Conservation (phyloP, 768 basidiomycete genomes). For the Tulasnella sp. region DNA sequence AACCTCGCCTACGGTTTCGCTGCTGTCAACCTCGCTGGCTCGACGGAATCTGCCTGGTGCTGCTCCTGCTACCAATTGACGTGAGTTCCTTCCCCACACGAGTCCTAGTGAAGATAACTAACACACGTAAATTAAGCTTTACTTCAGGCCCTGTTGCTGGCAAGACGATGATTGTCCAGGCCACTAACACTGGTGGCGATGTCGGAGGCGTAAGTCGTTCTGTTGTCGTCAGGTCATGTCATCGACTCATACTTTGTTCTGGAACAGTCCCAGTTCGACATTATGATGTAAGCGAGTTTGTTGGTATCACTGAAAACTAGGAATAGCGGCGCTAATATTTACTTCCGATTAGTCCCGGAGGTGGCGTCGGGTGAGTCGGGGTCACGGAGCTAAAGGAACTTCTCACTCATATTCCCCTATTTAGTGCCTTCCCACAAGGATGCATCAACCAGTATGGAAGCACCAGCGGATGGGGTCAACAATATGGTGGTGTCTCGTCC, state of each 20-base stretch:
- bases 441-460: conserved; percentile 32
- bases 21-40: conserved; percentile 28
- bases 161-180: conserved; percentile 34
- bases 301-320: not conserved
- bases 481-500: conserved; percentile 29
- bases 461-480: not conserved
- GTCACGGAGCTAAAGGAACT: not conserved
- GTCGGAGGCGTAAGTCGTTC: not conserved
- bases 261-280: not conserved
- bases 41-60: conserved; percentile 28
- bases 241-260: not conserved
- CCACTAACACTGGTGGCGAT: conserved; percentile 33
- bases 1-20: conserved; percentile 29
- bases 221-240: not conserved
- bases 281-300: conserved; percentile 22
- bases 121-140: conserved; percentile 14
- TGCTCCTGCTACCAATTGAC: conserved; percentile 35
- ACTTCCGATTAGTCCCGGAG: conserved; percentile 26
- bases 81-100: not conserved
- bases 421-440: conserved; percentile 28
- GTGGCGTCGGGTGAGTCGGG: conserved; percentile 30
- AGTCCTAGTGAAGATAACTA: not conserved
- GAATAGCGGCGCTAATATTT: not conserved
- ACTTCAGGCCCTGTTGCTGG: conserved; percentile 32
- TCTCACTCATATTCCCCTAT: not conserved